These are phyloP conservation scores for Grosmannia serpens DNA, from an alignment of 2,329 filamentous ascomycete species.

Conservation along the genomic window DNA sequence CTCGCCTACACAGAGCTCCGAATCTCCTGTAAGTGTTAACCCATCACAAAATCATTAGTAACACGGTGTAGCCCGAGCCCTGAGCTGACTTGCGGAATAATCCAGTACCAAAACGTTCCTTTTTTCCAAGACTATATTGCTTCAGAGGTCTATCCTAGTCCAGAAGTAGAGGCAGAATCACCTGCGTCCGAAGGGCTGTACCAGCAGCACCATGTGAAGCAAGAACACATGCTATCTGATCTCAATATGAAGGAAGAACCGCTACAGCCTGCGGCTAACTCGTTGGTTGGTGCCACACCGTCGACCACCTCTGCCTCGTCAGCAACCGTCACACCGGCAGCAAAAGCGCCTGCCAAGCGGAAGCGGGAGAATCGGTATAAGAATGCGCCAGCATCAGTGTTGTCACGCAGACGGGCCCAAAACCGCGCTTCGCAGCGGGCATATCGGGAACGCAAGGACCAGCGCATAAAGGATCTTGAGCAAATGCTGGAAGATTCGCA, in stretches of 20 bases:
- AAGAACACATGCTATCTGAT: neutral
- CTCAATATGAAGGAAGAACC: slow-evolving; percentile 14
- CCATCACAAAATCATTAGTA: neutral
- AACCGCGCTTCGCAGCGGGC: slow-evolving; percentile 50
- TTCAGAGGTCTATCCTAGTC: slow-evolving; percentile 22
- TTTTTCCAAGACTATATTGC: slow-evolving; percentile 16
- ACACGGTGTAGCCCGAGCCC: too few relatives aligned
- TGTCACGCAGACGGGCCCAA: slow-evolving; percentile 45
- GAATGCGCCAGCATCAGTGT: slow-evolving; percentile 36
- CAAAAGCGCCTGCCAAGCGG: slow-evolving; percentile 31
- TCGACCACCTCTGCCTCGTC: neutral
- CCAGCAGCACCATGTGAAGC: neutral
- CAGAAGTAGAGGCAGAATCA: slow-evolving; percentile 17
- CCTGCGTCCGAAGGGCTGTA: neutral
- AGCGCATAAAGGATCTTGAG: slow-evolving; percentile 53
- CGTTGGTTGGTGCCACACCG: neutral
- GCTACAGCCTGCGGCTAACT: slow-evolving; percentile 9
- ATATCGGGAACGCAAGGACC: slow-evolving; percentile 52
- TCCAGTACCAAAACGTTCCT: slow-evolving; percentile 13
- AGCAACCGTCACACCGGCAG: slow-evolving; percentile 3
- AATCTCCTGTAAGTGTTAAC: slow-evolving; percentile 21
- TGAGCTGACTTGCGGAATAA: neutral
- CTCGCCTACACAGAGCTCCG: slow-evolving; percentile 26
- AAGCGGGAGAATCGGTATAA: slow-evolving; percentile 42
- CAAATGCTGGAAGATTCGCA: slow-evolving; percentile 29